Conservation (phyloP, 129 eudicot species). For the Artemisia annua region DNA sequence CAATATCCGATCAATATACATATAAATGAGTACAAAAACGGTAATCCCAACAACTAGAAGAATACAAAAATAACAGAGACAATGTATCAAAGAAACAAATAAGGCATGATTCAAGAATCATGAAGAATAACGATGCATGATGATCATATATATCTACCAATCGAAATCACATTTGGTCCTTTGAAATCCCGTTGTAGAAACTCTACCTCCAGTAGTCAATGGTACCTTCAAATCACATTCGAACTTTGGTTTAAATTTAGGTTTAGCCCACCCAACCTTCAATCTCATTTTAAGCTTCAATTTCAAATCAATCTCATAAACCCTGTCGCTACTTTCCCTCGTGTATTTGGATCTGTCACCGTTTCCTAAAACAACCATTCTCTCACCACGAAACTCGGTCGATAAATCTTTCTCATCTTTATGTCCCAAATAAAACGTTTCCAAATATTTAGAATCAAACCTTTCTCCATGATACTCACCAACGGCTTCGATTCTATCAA, state of each 20-base stretch:
- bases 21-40: not conserved
- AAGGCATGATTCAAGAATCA: slow-evolving; percentile 2
- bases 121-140: not conserved
- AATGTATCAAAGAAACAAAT: slow-evolving; percentile 14
- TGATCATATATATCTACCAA: slow-evolving; percentile 24
- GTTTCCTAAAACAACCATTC: slow-evolving; percentile 1
- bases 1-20: not conserved
- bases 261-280: slow-evolving; percentile 54
- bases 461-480: slow-evolving; percentile 23
- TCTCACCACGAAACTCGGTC: slow-evolving; percentile 19
- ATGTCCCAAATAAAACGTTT: slow-evolving; percentile 31
- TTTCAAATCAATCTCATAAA: slow-evolving; percentile 55
- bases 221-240: slow-evolving; percentile 34
- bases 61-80: not conserved
- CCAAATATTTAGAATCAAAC: slow-evolving; percentile 7
- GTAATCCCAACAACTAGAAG: slow-evolving; percentile 6
- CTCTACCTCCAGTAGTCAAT: not conserved
- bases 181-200: slow-evolving; percentile 7
- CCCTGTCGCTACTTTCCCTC: slow-evolving; percentile 32
- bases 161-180: slow-evolving; percentile 37
- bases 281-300: slow-evolving; percentile 47
- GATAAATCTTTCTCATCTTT: slow-evolving; percentile 14
- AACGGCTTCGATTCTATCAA: slow-evolving; percentile 49
- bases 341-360: slow-evolving; percentile 31
- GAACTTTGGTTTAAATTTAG: slow-evolving; percentile 54